Base-by-base conservation (phyloP, 2,329 filamentous ascomycete genomes). In the Ceratocystis papillata region DNA sequence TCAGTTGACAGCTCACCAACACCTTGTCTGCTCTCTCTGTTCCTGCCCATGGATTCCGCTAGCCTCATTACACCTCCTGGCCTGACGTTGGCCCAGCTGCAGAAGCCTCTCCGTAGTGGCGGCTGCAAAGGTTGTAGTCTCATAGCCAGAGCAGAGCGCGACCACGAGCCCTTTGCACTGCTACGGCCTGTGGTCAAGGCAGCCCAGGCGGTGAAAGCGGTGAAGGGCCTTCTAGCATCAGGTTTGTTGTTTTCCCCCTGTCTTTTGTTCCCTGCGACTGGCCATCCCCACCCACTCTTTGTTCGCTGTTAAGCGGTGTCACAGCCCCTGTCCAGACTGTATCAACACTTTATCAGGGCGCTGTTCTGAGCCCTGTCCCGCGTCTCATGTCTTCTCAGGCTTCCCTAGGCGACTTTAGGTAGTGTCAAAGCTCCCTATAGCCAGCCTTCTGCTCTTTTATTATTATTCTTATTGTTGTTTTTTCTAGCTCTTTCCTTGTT, bases 211-310 rank as follows among this genome's bases (percentile, higher is more conserved):
- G 55, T 59, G 53, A 59, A 59, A 10, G 53, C 53, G 22, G 53
- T 57, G 28, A 57, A 57, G 28, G 28, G 15, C 15, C 22, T 59
- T 5, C 28, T 59, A n/a, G 25, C 55, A 6, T 30, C 5, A 59
- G 55, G 55, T 59, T 37, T 30, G 55, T 59, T 53, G 48, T 28
- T 28, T 50, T 20, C 46, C 46, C 48, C 46, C n/a, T 48, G 46
- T 48, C 20, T 22, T 22, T 22, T 48, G 46, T 48, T 48, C 45
- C 17, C 45, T 53, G 48, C 15, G 10, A 20, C 48, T 10, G 10
- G 28, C 5, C 8, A 5, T 53, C 48, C n/a, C 53, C n/a, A 7
- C 53, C 53, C 53, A 15, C 53, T n/a, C 28, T 37, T 59, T 59
- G 53, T 57, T 30, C n/a, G 5, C 10, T 50, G n/a, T 53, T 53